Percentiles rank a stretch among this genome's conserved stretches.
Evolutionary conservation across 768 basidiomycete genomes (phyloP).

Genomic region (Tremella yokohamensis): DNA sequence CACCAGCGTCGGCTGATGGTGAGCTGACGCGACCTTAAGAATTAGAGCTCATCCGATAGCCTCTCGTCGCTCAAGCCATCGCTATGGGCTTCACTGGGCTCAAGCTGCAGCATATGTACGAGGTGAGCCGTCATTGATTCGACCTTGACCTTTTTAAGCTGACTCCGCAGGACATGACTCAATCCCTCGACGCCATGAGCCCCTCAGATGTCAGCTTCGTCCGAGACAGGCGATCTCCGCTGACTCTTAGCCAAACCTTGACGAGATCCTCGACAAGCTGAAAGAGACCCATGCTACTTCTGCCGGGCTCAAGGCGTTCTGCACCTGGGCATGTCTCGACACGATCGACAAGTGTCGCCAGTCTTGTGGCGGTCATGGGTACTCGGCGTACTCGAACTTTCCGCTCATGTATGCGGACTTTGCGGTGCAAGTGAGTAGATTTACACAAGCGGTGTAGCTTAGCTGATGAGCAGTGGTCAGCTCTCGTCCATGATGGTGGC

Average conservation of each 20-base stretch:
- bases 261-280: slow-evolving; percentile 53
- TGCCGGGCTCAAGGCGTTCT: slow-evolving; percentile 55
- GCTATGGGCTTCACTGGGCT: slow-evolving; percentile 51
- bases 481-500: neutral
- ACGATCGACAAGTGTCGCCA: slow-evolving; percentile 55
- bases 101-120: slow-evolving; percentile 48
- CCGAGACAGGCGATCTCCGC: too few species aligned
- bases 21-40: slow-evolving; percentile 1
- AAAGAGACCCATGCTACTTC: slow-evolving; percentile 55
- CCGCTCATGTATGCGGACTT: slow-evolving; percentile 53
- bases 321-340: slow-evolving; percentile 54
- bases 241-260: slow-evolving; percentile 43
- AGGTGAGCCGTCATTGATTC: slow-evolving; percentile 13
- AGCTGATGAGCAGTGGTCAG: slow-evolving; percentile 9
- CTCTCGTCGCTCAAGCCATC: slow-evolving; percentile 51
- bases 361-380: slow-evolving; percentile 54
- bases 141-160: neutral
- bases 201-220: slow-evolving; percentile 48
- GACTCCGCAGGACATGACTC: slow-evolving; percentile 36
- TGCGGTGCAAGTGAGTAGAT: slow-evolving; percentile 48
- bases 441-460: neutral
- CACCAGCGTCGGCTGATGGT: slow-evolving; percentile 52
- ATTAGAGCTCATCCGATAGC: slow-evolving; percentile 30
- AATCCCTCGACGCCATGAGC: slow-evolving; percentile 49
- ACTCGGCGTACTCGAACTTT: slow-evolving; percentile 51